Conservation (phyloP, 257 asterid genomes). For the Solanum ossicruentum region DNA sequence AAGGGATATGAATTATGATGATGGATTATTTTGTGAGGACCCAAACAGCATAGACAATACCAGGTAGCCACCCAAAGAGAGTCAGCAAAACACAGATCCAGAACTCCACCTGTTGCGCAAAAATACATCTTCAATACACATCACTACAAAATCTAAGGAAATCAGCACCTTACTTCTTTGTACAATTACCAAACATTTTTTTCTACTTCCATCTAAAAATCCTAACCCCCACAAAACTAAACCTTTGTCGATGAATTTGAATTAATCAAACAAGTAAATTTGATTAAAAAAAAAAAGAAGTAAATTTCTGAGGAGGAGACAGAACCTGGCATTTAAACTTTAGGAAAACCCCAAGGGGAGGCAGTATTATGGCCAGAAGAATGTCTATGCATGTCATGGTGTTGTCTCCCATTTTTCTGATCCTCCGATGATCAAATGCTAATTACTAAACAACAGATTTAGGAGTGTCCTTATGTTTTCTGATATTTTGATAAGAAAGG, state of each 20-base stretch:
- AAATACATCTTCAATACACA: no score
- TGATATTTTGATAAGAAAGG: not conserved
- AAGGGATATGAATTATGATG: not conserved
- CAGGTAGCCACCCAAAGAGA: constrained; percentile 64
- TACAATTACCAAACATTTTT: no score
- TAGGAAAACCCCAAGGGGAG: constrained; percentile 30
- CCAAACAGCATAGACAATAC: constrained; percentile 61
- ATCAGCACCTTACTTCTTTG: no score
- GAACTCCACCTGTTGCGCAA: constrained; percentile 40
- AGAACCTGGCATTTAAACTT: constrained; percentile 17
- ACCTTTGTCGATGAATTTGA: not conserved
- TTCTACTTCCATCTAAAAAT: not conserved
- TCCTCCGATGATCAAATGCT: not conserved
- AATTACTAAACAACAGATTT: not conserved
- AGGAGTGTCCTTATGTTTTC: not conserved
- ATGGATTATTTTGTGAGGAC: constrained; percentile 48
- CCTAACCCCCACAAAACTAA: not conserved
- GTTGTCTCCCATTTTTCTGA: not conserved
- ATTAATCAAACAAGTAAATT: not conserved
- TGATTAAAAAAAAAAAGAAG: not conserved
- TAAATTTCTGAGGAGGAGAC: not conserved
- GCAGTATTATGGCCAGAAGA: constrained; percentile 18
- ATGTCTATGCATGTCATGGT: constrained; percentile 17
- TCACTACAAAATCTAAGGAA: no score
- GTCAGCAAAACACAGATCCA: constrained; percentile 77